A percentile compares a stretch with the other conserved stretches of the same genome.
Evolutionary conservation across 225 moss, liverwort and hornwort species (phyloP).

Genomic region (Straminergon stramineum): DNA sequence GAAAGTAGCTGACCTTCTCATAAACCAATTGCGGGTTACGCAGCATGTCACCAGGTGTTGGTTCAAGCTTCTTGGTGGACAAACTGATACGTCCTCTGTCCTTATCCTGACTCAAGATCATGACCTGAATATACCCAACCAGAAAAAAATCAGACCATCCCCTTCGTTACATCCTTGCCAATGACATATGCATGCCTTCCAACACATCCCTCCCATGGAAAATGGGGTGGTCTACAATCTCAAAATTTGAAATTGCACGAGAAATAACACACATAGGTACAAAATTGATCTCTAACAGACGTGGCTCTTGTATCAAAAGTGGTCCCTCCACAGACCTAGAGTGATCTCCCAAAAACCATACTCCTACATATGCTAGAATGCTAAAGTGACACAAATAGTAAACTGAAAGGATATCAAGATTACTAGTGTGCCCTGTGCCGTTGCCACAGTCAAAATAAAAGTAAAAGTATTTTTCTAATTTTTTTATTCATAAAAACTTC

Average conservation of each 20-base stretch:
- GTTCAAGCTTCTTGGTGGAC: slow-evolving; percentile 95
- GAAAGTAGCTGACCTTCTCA: slow-evolving; percentile 42
- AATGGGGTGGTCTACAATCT: not conserved
- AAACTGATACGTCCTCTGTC: slow-evolving; percentile 93
- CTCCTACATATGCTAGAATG: not conserved
- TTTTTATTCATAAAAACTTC: too few species aligned
- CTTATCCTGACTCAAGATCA: slow-evolving; percentile 95
- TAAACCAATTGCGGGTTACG: slow-evolving; percentile 92
- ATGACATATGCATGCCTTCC: not conserved
- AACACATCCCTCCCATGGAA: not conserved
- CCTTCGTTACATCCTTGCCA: not conserved
- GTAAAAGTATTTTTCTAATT: too few species aligned
- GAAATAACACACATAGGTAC: not conserved
- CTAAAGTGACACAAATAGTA: not conserved
- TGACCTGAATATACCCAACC: slow-evolving; percentile 37
- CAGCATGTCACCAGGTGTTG: slow-evolving; percentile 96
- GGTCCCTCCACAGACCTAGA: not conserved
- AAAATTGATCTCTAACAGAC: not conserved
- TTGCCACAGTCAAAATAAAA: too few species aligned
- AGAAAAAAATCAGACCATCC: not conserved
- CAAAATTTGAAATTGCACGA: not conserved
- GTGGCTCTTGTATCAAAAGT: not conserved
- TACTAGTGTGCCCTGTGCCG: too few species aligned
- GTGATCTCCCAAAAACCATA: not conserved
- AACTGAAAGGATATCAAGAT: not conserved